Evolutionary conservation across 495 filamentous ascomycete genomes (phyloP), one percentile per base, ranked within the genome.

Genomic region (Acidiella bohemica): DNA sequence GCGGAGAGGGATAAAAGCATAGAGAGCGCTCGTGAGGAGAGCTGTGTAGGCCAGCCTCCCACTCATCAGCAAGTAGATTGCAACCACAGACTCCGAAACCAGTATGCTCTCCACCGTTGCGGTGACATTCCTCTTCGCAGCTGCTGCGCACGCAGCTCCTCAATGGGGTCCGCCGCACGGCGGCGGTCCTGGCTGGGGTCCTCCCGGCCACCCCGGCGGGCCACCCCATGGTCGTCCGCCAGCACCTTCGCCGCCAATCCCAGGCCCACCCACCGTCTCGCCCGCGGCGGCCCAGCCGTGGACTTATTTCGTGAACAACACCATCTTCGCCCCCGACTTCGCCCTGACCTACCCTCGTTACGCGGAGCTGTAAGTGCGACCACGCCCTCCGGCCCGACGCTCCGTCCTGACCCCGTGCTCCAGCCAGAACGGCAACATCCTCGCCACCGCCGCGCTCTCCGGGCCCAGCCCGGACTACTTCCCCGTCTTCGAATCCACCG

Each of bases 381-480:
- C 25, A 28, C 25, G 25, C n/a, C 8, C 8, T n/a, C 25, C 8
- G n/a, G 25, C 25, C 8, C 25, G 8, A 28, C 8, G 25, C 25
- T 8, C 25, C 8, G 25, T 8, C 8, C 25, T 28, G 25, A 28
- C 25, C 8, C 8, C n/a, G n/a, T n/a, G n/a, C 25, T 28, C 8
- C 25, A 28, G 25, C 25, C 10, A 33, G 14, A 14, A 33, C 16
- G 30, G 30, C 7, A 33, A 7, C 10, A 33, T 33, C 35, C 56
- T 76, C 11, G 69, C 73, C 12, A 81, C 75, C 5, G 73, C 74
- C 68, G 69, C 70, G 46, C 70, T 73, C 53, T 75, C 74, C 50
- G 16, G 16, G 14, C 33, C 33, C 16, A 8, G 9, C 5, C 16
- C 16, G 22, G 70, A 70, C 0, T 73, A 72, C 53, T 80, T 77